These are phyloP conservation scores for Gracilaria caudata DNA, from an alignment of 23 red algal species.

Conservation along the genomic window DNA sequence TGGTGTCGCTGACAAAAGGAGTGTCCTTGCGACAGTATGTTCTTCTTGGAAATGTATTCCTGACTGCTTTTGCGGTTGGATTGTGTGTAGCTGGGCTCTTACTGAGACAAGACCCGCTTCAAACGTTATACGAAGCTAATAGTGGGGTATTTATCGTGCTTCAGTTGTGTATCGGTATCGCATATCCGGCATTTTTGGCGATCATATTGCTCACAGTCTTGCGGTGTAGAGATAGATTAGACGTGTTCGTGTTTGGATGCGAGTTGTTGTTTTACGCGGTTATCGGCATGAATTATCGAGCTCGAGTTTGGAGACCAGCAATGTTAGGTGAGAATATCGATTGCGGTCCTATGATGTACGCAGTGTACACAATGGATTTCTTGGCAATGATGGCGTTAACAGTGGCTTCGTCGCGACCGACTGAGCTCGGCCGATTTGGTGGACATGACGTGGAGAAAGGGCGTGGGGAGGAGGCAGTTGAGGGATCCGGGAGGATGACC, in stretches of 20 bases:
- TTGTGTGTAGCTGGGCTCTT: constrained; percentile 47
- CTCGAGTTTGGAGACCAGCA: constrained; percentile 53
- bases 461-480: neutral
- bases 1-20: constrained; percentile 45
- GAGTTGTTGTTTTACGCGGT: constrained; percentile 62
- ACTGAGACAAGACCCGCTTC: constrained; percentile 59
- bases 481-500: neutral
- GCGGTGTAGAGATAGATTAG: constrained; percentile 16
- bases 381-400: constrained; percentile 61
- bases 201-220: constrained; percentile 29
- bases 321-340: constrained; percentile 62
- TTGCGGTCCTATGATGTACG: constrained; percentile 59
- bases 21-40: constrained; percentile 64
- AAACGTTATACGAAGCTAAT: constrained; percentile 62
- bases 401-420: constrained; percentile 32
- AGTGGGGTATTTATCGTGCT: constrained; percentile 47
- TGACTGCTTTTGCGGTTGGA: constrained; percentile 53
- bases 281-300: constrained; percentile 53
- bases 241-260: constrained; percentile 68
- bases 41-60: constrained; percentile 66
- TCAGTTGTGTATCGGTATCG: constrained; percentile 34
- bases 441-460: constrained; percentile 2
- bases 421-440: neutral
- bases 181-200: constrained; percentile 44
- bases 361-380: constrained; percentile 68